A percentile compares a stretch with the other conserved stretches of the same genome.
Conservation (phyloP, 1,139 yeast genomes). For the Saccharomyces pastorianus region DNA sequence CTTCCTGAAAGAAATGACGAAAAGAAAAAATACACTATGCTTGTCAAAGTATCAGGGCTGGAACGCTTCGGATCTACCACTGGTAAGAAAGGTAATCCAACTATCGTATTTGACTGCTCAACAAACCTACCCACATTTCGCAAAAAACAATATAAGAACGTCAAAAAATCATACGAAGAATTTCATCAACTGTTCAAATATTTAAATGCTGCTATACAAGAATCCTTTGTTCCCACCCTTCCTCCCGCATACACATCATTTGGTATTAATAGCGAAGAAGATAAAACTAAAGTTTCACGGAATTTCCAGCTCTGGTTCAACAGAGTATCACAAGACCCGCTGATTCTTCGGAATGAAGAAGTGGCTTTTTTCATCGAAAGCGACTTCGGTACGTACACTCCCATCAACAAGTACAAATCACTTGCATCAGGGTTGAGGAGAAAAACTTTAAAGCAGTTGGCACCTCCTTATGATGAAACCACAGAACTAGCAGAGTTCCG, state of each 20-base stretch:
- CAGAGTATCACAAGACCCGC: slow-evolving; percentile 64
- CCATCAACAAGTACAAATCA: slow-evolving; percentile 46
- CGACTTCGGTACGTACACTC: slow-evolving; percentile 70
- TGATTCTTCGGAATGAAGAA: slow-evolving; percentile 79
- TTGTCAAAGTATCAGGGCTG: slow-evolving; percentile 30
- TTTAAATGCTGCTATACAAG: slow-evolving; percentile 72
- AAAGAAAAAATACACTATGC: slow-evolving; percentile 19
- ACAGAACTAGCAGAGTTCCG: slow-evolving; percentile 74
- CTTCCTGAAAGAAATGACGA: slow-evolving; percentile 7
- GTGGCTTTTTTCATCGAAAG: slow-evolving; percentile 80
- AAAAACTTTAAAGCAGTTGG: slow-evolving; percentile 82
- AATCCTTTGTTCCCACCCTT: slow-evolving; percentile 85
- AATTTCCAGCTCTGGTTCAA: slow-evolving; percentile 84
- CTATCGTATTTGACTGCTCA: slow-evolving; percentile 32
- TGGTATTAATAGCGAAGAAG: slow-evolving; percentile 80
- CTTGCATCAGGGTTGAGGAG: slow-evolving; percentile 78
- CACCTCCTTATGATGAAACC: slow-evolving; percentile 85
- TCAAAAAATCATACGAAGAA: slow-evolving; percentile 77
- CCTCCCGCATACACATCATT: slow-evolving; percentile 70
- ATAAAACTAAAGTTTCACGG: slow-evolving; percentile 46
- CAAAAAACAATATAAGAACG: slow-evolving; percentile 58
- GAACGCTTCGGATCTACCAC: slow-evolving; percentile 33
- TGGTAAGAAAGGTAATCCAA: slow-evolving; percentile 35
- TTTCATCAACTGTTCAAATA: slow-evolving; percentile 69
- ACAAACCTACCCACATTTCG: slow-evolving; percentile 70